These are phyloP conservation scores for Tephrocybe sp. DNA, from an alignment of 768 basidiomycete genomes.

Conservation along the genomic window DNA sequence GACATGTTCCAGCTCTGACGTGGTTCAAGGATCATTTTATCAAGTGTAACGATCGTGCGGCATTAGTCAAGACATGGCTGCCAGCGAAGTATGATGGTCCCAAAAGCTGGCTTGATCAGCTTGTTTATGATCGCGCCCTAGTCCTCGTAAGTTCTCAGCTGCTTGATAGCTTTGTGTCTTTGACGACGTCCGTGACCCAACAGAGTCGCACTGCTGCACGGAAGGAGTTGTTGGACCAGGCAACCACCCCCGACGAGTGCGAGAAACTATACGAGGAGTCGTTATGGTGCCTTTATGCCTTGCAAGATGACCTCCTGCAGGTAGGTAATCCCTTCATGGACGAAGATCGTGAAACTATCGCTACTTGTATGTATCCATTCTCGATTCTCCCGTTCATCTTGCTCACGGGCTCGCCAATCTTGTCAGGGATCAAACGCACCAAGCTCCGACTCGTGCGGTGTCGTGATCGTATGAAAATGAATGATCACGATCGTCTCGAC, in stretches of 20 bases:
- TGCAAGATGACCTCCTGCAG: constrained; percentile 86
- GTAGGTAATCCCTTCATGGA: constrained; percentile 82
- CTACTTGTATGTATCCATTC: constrained; percentile 54
- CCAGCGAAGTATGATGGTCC: constrained; percentile 81
- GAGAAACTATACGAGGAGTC: constrained; percentile 95
- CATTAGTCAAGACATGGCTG: constrained; percentile 84
- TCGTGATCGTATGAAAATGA: constrained; percentile 75
- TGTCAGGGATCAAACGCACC: constrained; percentile 77
- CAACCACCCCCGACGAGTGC: constrained; percentile 73
- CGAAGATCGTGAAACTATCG: constrained; percentile 76
- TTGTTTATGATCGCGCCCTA: constrained; percentile 91
- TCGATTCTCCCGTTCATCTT: constrained; percentile 1
- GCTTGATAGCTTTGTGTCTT: background rate
- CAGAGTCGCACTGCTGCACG: constrained; percentile 92
- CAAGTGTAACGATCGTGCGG: constrained; percentile 90
- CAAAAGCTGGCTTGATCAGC: constrained; percentile 81
- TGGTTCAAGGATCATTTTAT: constrained; percentile 96
- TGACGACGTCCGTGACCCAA: background rate
- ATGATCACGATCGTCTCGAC: constrained; percentile 63
- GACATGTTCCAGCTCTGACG: constrained; percentile 51
- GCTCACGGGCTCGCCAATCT: too few relatives aligned
- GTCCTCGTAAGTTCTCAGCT: constrained; percentile 35
- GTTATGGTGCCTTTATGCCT: constrained; percentile 88
- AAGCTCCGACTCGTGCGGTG: constrained; percentile 81
- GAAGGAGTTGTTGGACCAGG: constrained; percentile 84